Conservation (phyloP, 2,329 filamentous ascomycete species). For the Hymenoscyphus fructigenus region DNA sequence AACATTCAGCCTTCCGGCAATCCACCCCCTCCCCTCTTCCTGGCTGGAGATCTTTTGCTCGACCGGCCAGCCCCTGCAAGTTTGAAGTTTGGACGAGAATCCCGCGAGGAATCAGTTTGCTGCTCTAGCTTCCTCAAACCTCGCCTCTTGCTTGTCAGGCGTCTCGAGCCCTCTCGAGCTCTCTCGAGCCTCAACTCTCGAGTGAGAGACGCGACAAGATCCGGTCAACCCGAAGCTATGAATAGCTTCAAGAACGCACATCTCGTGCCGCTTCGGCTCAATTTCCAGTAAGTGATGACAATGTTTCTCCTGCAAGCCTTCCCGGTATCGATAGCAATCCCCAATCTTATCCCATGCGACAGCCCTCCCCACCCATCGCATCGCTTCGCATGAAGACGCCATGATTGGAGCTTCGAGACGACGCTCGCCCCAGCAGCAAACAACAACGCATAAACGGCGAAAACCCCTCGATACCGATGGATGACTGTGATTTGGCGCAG, state of each 20-base stretch:
- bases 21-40: background rate
- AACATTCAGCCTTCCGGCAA: background rate
- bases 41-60: background rate
- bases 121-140: background rate
- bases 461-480: conserved; percentile 9
- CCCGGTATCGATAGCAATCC: no score
- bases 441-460: conserved; percentile 4
- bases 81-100: conserved; percentile 2
- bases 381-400: background rate
- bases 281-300: no score
- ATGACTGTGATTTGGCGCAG: conserved; percentile 16
- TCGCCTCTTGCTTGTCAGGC: background rate
- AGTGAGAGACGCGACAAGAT: background rate
- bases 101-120: background rate
- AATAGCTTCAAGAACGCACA: no score
- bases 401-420: background rate
- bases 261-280: no score
- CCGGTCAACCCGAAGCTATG: background rate
- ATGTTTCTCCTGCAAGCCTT: no score
- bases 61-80: background rate
- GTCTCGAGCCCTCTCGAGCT: background rate
- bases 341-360: conserved; percentile 3
- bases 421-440: conserved; percentile 10
- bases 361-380: background rate
- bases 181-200: background rate